phyloP scores from a whole-genome alignment of 2,329 filamentous ascomycete genomes.

The Trichothecium roseum region DNA sequence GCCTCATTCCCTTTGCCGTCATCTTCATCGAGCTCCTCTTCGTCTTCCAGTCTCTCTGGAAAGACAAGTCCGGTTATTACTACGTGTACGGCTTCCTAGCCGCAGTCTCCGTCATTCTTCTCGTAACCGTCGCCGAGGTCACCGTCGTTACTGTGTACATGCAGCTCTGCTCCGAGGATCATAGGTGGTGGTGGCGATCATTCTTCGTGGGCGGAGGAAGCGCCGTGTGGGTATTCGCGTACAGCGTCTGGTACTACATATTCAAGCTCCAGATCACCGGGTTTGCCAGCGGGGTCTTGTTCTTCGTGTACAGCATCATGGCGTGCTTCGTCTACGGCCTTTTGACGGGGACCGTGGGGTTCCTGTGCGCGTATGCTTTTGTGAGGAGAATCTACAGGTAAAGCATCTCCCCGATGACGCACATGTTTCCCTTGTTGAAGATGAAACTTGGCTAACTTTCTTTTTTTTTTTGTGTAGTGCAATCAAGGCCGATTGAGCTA shows the following conservation, averaged over 20 bases:
- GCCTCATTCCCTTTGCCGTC: conserved; percentile 74
- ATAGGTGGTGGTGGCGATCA: conserved; percentile 89
- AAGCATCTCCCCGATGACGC: no score
- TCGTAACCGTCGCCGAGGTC: conserved; percentile 71
- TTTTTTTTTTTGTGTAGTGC: background rate
- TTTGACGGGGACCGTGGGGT: conserved; percentile 74
- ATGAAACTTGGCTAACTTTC: background rate
- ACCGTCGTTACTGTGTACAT: conserved; percentile 76
- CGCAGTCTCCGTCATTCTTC: conserved; percentile 60
- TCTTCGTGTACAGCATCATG: conserved; percentile 77
- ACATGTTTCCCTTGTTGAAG: no score
- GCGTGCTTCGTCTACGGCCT: conserved; percentile 74
- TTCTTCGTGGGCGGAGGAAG: conserved; percentile 71
- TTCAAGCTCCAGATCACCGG: conserved; percentile 72
- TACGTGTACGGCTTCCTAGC: conserved; percentile 83
- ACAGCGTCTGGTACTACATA: conserved; percentile 77
- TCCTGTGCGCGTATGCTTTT: conserved; percentile 75
- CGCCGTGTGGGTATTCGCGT: conserved; percentile 71
- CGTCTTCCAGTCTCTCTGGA: conserved; percentile 79
- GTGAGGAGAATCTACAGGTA: conserved; percentile 74
- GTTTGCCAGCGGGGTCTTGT: conserved; percentile 68
- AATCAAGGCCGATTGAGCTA: conserved; percentile 6
- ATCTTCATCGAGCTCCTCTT: conserved; percentile 83
- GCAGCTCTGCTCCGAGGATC: conserved; percentile 75
- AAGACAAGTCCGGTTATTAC: conserved; percentile 86